Evolutionary conservation across 106 monocot species (phyloP).

Genomic region (Hemerocallis citrina): DNA sequence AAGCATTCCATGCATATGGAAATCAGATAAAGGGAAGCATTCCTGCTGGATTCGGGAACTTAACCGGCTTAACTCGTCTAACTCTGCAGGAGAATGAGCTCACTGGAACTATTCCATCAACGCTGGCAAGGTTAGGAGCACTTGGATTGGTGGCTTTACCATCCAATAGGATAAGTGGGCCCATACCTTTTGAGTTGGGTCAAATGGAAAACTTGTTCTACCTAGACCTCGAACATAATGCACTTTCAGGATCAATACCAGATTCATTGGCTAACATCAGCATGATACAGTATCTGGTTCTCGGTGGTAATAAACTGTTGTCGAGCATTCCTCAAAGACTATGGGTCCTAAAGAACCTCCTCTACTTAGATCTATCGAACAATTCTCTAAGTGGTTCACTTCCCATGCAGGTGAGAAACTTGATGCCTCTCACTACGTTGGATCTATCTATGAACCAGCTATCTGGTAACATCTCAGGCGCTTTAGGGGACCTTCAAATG

Average conservation of each 20-base stretch:
- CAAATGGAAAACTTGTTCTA: not conserved
- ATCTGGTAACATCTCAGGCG: not conserved
- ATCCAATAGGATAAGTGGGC: conserved; percentile 40
- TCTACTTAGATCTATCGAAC: not conserved
- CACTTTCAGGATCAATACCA: not conserved
- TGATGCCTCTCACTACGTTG: not conserved
- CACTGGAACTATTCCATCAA: not conserved
- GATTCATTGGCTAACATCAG: not conserved
- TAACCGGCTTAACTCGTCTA: not conserved
- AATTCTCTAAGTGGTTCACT: not conserved
- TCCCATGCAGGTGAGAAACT: not conserved
- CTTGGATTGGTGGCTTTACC: conserved; percentile 28
- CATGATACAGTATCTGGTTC: not conserved
- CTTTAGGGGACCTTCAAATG: conserved; percentile 4
- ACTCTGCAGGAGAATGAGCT: conserved; percentile 6
- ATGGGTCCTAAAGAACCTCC: not conserved
- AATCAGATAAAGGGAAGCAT: conserved; percentile 13
- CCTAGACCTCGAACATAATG: not conserved
- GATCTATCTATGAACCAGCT: not conserved
- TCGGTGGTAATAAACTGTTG: not conserved
- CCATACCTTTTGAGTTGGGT: not conserved
- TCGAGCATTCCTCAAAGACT: not conserved
- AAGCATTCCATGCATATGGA: not conserved
- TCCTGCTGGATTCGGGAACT: conserved; percentile 7
- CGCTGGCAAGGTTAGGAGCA: conserved; percentile 18